A percentile compares a stretch with the other conserved stretches of the same genome.
These are phyloP conservation scores for Chlorophyllum brunneum DNA, from an alignment of 768 basidiomycete species.

Conservation along the genomic window DNA sequence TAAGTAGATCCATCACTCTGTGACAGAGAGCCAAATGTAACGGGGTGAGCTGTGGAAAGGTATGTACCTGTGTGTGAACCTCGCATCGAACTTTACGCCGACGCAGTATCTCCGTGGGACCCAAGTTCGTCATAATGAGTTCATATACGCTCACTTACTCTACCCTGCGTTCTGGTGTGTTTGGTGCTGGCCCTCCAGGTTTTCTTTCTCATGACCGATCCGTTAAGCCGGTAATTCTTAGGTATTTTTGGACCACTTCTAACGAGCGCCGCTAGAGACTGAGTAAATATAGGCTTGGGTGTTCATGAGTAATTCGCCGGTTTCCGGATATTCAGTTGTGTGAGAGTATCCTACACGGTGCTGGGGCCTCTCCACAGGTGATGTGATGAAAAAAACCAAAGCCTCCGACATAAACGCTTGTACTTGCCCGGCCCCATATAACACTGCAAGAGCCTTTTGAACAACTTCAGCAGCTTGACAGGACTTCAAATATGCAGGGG, in stretches of 20 bases:
- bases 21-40: background rate
- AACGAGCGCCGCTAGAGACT: too few species aligned
- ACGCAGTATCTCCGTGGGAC: conserved; percentile 4
- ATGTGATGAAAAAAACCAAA: too few species aligned
- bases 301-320: too few species aligned
- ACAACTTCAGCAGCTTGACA: too few species aligned
- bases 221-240: background rate
- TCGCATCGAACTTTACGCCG: background rate
- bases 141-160: background rate
- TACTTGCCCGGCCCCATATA: too few species aligned
- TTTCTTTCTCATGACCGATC: background rate
- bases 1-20: background rate
- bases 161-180: background rate
- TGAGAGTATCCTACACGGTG: too few species aligned
- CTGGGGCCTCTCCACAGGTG: too few species aligned
- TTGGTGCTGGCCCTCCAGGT: background rate
- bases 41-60: background rate
- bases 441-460: too few species aligned
- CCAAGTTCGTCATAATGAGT: background rate
- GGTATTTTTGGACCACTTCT: conserved; percentile 5
- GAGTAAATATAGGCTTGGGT: too few species aligned
- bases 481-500: too few species aligned
- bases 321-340: too few species aligned
- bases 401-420: too few species aligned
- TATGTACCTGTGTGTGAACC: background rate